A percentile compares a stretch with the other conserved stretches of the same genome.
phyloP scores from a whole-genome alignment of 2,329 filamentous ascomycete genomes.

The Talaromyces albobiverticillius region DNA sequence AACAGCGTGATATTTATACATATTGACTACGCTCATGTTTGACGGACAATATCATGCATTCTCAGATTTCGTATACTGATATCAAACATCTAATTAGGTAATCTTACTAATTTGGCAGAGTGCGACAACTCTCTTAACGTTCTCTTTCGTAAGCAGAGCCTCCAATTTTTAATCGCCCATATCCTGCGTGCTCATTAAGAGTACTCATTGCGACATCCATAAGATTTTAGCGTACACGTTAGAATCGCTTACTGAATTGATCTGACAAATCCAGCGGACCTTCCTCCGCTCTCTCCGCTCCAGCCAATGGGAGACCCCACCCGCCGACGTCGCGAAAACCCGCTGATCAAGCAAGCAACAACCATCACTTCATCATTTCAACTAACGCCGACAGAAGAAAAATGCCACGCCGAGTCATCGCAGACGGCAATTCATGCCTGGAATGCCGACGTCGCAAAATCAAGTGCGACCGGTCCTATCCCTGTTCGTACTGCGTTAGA shows the following conservation, averaged over 20 bases:
- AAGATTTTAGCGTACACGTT: too few species aligned
- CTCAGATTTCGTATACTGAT: too few species aligned
- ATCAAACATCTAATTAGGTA: too few species aligned
- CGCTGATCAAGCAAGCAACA: not conserved
- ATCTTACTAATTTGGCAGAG: too few species aligned
- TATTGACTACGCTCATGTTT: not conserved
- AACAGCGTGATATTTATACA: not conserved
- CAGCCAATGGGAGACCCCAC: not conserved
- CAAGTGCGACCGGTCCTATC: conserved; percentile 37
- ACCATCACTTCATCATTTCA: too few species aligned
- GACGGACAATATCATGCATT: too few species aligned
- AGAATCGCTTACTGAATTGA: not conserved
- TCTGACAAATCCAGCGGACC: conserved; percentile 1
- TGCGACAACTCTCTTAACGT: too few species aligned
- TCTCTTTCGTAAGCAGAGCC: too few species aligned
- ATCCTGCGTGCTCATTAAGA: too few species aligned
- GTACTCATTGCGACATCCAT: too few species aligned
- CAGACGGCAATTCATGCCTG: conserved; percentile 24
- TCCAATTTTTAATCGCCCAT: too few species aligned
- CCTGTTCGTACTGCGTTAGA: conserved; percentile 45
- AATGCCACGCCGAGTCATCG: not conserved
- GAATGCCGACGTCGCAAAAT: conserved; percentile 42
- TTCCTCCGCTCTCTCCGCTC: conserved; percentile 1
- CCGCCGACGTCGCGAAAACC: not conserved
- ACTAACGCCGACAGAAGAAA: too few species aligned